Evolutionary conservation across 176 grass and related monocot species (phyloP).

Genomic region (Pontederia paniculata): DNA sequence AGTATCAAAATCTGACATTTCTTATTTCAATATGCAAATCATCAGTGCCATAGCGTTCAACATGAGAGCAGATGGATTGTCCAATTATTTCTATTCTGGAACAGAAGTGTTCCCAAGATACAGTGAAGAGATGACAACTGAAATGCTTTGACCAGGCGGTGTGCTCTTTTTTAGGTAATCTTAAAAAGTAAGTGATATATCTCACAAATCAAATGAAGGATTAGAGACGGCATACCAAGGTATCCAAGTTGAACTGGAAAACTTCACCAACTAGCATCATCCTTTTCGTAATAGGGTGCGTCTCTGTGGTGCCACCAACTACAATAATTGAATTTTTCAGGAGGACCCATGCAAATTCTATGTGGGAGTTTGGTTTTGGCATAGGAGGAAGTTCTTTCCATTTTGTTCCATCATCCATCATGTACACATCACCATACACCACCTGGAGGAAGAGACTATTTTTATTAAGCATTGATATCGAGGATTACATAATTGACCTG

Average conservation of each 20-base stretch:
- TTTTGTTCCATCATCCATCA: conserved; percentile 44
- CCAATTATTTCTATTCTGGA: too few relatives aligned
- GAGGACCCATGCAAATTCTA: conserved; percentile 73
- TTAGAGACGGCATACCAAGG: conserved; percentile 29
- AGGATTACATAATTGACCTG: conserved; percentile 2
- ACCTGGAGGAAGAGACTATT: conserved; percentile 23
- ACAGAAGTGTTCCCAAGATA: too few relatives aligned
- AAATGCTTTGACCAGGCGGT: too few relatives aligned
- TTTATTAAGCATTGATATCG: neutral
- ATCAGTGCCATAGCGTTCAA: neutral
- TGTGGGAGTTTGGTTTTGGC: conserved; percentile 82
- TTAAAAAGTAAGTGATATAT: neutral
- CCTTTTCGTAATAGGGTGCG: conserved; percentile 83
- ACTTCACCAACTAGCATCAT: conserved; percentile 91
- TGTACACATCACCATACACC: conserved; percentile 65
- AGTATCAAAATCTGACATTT: too few relatives aligned
- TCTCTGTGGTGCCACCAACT: conserved; percentile 71
- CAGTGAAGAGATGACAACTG: too few relatives aligned
- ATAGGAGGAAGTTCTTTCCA: conserved; percentile 62
- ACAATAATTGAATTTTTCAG: conserved; percentile 67
- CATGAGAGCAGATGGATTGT: neutral
- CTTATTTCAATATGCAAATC: too few relatives aligned
- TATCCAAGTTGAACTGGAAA: conserved; percentile 60
- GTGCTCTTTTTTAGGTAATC: too few relatives aligned
- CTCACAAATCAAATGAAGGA: neutral